These are phyloP conservation scores for Comarum palustre DNA, from an alignment of 306 rosid species.

Conservation along the genomic window DNA sequence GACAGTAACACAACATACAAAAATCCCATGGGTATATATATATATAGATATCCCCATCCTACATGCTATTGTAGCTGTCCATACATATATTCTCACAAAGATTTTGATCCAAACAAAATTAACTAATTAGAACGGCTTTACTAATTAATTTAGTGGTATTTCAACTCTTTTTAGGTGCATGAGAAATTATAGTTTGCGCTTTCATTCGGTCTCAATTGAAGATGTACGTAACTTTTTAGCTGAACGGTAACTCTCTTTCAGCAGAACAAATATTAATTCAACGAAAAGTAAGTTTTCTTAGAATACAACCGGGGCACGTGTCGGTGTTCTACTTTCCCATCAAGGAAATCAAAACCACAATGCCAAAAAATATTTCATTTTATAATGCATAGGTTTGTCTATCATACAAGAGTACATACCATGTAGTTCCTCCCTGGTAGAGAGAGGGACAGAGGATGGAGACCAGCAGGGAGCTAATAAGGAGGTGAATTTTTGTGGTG, in stretches of 20 bases:
- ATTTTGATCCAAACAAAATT: not conserved
- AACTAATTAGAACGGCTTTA: not conserved
- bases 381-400: not conserved
- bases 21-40: not conserved
- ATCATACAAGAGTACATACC: too few relatives aligned
- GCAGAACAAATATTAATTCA: too few relatives aligned
- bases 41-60: not conserved
- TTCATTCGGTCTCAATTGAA: too few relatives aligned
- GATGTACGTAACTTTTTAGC: too few relatives aligned
- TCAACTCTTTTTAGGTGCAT: not conserved
- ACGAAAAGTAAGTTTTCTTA: not conserved
- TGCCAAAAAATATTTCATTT: not conserved
- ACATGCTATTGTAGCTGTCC: not conserved
- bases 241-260: too few relatives aligned
- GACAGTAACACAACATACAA: conserved; percentile 9
- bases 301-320: not conserved
- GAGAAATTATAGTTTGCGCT: not conserved
- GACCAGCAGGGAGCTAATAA: too few relatives aligned
- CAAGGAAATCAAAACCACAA: not conserved
- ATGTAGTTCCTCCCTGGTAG: too few relatives aligned
- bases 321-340: not conserved
- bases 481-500: too few relatives aligned
- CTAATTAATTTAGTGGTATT: not conserved
- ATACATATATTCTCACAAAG: not conserved
- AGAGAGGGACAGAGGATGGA: too few relatives aligned